Percentiles rank a stretch among this genome's conserved stretches.
Evolutionary conservation across 208 protist species (phyloP).

Genomic region (Porcisia hertigi): DNA sequence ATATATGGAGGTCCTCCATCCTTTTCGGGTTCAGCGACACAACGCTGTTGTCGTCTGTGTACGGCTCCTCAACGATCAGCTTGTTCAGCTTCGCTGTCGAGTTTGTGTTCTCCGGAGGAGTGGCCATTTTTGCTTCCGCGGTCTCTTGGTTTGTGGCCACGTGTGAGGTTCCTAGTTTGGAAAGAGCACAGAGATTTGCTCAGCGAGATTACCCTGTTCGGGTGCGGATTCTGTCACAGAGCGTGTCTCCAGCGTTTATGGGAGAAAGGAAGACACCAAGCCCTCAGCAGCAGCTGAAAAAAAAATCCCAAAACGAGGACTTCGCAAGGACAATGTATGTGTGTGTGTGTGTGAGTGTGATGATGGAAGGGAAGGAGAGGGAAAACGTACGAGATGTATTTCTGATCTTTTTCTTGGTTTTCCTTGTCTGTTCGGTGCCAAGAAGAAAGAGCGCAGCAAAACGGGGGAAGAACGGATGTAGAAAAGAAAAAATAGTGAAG

Average conservation of each 20-base stretch:
- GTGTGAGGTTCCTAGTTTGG: background rate
- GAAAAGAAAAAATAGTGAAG: background rate
- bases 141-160: background rate
- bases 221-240: background rate
- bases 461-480: background rate
- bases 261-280: background rate
- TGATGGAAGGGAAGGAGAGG: background rate
- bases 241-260: background rate
- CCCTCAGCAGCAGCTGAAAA: background rate
- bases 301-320: background rate
- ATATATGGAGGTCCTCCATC: constrained; percentile 98
- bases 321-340: background rate
- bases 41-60: constrained; percentile 98
- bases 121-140: constrained; percentile 20
- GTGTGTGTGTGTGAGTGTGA: background rate
- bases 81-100: constrained; percentile 89
- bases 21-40: constrained; percentile 94
- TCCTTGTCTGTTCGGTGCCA: background rate
- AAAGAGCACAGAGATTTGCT: background rate
- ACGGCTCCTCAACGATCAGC: constrained; percentile 97
- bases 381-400: background rate
- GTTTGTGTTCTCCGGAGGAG: constrained; percentile 6
- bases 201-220: background rate
- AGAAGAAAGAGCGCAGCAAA: background rate
- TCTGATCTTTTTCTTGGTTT: background rate